These are phyloP conservation scores for Capsicum rhomboideum DNA, from an alignment of 257 asterid species.

Conservation along the genomic window DNA sequence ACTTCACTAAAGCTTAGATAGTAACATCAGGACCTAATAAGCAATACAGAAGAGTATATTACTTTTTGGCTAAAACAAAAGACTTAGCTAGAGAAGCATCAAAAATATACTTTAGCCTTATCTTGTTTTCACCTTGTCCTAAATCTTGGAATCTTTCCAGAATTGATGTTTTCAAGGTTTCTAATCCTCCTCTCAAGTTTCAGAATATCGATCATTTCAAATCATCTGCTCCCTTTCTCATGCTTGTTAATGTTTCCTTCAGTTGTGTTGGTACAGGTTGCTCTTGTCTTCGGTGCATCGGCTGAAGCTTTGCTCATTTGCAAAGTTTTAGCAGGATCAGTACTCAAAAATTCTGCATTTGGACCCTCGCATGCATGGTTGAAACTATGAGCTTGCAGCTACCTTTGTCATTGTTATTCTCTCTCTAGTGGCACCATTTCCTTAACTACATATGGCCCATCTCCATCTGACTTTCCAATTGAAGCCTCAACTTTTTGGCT, in stretches of 20 bases:
- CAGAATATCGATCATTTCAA: neutral
- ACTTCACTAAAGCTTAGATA: neutral
- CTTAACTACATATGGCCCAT: neutral
- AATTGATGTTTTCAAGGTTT: neutral
- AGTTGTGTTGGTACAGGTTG: neutral
- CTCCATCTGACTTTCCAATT: neutral
- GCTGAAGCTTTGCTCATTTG: neutral
- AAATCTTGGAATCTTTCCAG: neutral
- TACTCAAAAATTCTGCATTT: neutral
- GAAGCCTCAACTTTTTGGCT: neutral
- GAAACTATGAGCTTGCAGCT: neutral
- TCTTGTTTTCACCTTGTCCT: neutral
- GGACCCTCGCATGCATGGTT: neutral
- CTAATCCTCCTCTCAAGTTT: conserved; percentile 6
- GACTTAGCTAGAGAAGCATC: neutral
- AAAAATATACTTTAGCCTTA: neutral
- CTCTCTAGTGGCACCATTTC: neutral
- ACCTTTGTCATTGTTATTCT: neutral
- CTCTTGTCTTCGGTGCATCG: neutral
- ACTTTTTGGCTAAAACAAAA: neutral
- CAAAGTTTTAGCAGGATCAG: neutral
- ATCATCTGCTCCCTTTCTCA: neutral
- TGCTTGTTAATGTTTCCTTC: neutral
- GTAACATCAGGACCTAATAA: neutral
- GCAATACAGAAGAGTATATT: neutral